phyloP scores from a whole-genome alignment of 129 eudicot genomes.

The sunflower (Helianthus annuus) region DNA sequence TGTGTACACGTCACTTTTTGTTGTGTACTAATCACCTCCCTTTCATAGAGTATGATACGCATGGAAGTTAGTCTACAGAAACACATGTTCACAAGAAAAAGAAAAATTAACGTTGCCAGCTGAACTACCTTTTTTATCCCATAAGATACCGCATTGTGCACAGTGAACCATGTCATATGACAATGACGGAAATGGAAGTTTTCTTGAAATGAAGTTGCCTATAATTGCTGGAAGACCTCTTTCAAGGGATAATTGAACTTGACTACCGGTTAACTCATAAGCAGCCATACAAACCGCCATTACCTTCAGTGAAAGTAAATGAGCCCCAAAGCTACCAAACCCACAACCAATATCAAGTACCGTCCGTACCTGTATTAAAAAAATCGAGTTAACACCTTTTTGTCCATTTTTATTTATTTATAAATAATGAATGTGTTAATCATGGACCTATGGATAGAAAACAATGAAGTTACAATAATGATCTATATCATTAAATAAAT shows the following conservation, averaged over 20 bases:
- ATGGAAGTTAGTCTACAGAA: neutral
- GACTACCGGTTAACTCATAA: constrained; percentile 91
- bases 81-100: neutral
- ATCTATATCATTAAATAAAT: neutral
- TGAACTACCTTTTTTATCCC: constrained; percentile 81
- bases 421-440: neutral
- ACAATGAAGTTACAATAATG: neutral
- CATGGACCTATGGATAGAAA: neutral
- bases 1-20: neutral
- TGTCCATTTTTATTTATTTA: neutral
- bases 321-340: constrained; percentile 97
- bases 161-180: constrained; percentile 98
- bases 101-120: neutral
- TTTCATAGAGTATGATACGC: neutral
- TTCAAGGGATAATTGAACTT: constrained; percentile 92
- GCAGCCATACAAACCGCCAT: constrained; percentile 87
- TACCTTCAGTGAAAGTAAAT: constrained; percentile 73
- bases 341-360: constrained; percentile 95
- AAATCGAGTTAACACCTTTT: constrained; percentile 5
- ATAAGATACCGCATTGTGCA: constrained; percentile 92
- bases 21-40: neutral
- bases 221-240: constrained; percentile 97
- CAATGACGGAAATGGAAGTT: constrained; percentile 94
- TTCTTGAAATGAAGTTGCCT: constrained; percentile 79
- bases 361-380: constrained; percentile 60